phyloP scores from a whole-genome alignment of 2,329 filamentous ascomycete species.

The Microsporum ferrugineum region DNA sequence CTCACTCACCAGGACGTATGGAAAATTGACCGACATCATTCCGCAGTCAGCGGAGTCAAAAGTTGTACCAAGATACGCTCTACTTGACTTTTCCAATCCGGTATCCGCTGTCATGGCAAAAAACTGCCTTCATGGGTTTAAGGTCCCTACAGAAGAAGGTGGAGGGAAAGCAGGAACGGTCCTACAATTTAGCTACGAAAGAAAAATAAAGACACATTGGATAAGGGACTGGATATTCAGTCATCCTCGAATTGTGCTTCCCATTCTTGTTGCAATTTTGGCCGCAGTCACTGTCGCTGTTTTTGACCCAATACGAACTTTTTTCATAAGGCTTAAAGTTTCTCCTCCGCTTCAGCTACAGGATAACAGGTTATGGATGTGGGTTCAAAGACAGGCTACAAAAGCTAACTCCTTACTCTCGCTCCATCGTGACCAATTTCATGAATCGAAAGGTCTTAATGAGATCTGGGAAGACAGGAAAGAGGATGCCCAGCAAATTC shows the following conservation, averaged over 20 bases:
- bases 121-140: constrained; percentile 81
- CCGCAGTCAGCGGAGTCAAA: constrained; percentile 80
- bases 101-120: constrained; percentile 76
- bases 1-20: constrained; percentile 76
- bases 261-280: constrained; percentile 65
- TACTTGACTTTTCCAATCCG: constrained; percentile 61
- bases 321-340: constrained; percentile 82
- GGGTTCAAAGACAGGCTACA: constrained; percentile 58
- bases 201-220: constrained; percentile 62
- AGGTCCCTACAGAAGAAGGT: constrained; percentile 55
- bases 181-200: constrained; percentile 73
- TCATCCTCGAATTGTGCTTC: constrained; percentile 82
- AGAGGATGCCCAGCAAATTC: constrained; percentile 67
- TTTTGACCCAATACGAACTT: constrained; percentile 88
- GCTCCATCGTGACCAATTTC: constrained; percentile 34
- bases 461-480: constrained; percentile 83
- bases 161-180: constrained; percentile 66
- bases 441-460: constrained; percentile 57
- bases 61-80: constrained; percentile 65
- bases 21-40: constrained; percentile 76
- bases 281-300: constrained; percentile 75
- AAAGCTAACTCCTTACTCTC: constrained; percentile 35
- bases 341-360: constrained; percentile 63
- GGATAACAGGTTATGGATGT: constrained; percentile 62
- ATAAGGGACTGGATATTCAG: constrained; percentile 77